Conservation (phyloP, 192 early-diverging fungal genomes). For the Phlyctochytrium bullatum region DNA sequence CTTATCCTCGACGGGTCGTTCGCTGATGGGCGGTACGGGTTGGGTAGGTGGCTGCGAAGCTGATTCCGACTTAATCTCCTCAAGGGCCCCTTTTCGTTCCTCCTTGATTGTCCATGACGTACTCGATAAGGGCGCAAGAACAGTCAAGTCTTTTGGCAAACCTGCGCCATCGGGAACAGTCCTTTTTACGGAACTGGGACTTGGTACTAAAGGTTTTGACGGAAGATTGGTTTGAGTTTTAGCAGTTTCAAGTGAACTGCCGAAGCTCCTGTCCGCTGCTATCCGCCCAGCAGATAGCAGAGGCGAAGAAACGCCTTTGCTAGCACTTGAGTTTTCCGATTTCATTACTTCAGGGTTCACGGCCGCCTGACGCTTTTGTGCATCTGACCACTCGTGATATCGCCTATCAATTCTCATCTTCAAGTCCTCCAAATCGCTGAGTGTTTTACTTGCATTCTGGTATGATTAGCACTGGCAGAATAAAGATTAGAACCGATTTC, state of each 20-base stretch:
- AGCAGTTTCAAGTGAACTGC: background rate
- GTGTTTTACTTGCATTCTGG: slow-evolving; percentile 15
- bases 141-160: background rate
- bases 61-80: background rate
- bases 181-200: too few relatives aligned
- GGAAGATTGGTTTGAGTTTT: background rate
- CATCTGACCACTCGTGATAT: slow-evolving; percentile 17
- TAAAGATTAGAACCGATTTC: background rate
- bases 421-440: slow-evolving; percentile 28
- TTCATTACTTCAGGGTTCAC: background rate
- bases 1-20: background rate
- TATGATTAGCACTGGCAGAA: too few relatives aligned
- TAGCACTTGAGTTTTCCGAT: background rate
- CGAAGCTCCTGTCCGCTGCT: background rate
- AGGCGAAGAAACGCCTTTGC: background rate
- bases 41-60: background rate
- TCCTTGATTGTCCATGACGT: background rate
- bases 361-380: background rate
- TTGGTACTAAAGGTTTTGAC: too few relatives aligned
- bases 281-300: background rate
- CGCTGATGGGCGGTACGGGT: background rate
- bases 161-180: too few relatives aligned
- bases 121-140: background rate
- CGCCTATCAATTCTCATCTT: slow-evolving; percentile 21
- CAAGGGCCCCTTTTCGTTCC: background rate